phyloP scores from a whole-genome alignment of 75 land plant genomes.

The Cupressus sempervirens region DNA sequence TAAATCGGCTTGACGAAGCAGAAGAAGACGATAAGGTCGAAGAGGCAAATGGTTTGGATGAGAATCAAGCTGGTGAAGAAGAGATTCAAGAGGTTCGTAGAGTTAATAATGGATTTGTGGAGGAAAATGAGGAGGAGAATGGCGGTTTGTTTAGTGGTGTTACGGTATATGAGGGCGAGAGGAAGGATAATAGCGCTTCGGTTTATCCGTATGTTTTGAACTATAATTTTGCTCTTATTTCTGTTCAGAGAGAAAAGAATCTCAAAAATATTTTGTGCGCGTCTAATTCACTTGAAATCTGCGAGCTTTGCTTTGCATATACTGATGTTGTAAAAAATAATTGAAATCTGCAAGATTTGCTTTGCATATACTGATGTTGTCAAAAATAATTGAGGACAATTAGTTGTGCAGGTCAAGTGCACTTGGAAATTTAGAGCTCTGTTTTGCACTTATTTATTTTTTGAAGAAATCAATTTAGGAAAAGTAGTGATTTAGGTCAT shows the following conservation, averaged over 20 bases:
- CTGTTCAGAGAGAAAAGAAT: background rate
- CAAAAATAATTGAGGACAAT: too few species aligned
- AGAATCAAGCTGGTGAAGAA: background rate
- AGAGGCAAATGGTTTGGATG: background rate
- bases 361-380: too few species aligned
- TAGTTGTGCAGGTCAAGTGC: too few species aligned
- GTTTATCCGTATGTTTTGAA: background rate
- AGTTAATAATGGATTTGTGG: background rate
- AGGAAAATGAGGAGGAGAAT: constrained; percentile 3
- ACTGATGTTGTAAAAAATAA: too few species aligned
- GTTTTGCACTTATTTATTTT: too few species aligned
- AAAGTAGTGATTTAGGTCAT: background rate
- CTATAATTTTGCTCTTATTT: background rate
- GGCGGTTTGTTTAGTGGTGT: background rate
- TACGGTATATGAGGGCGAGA: background rate
- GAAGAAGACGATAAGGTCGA: background rate
- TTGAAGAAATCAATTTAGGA: background rate
- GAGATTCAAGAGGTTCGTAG: constrained; percentile 1
- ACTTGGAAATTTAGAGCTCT: too few species aligned
- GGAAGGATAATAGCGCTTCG: background rate
- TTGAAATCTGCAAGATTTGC: too few species aligned
- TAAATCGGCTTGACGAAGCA: background rate
- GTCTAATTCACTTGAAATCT: background rate
- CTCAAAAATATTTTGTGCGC: background rate
- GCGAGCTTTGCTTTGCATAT: too few species aligned